Conservation (phyloP, 805 yeast genomes). For the Dipodascus geniculatus region DNA sequence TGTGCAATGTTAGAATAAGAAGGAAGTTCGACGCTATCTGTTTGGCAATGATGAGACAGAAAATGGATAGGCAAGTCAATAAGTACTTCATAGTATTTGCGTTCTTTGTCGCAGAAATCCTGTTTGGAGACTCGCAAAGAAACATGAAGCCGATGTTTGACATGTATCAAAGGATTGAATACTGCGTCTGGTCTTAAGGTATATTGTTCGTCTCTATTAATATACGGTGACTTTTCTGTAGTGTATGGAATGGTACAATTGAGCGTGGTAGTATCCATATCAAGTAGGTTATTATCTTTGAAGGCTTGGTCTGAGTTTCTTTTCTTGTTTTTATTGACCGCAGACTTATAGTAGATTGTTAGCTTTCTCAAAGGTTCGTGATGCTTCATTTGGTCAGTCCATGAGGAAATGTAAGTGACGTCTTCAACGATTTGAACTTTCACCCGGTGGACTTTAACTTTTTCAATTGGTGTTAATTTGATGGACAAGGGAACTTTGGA, state of each 20-base stretch:
- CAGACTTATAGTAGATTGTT: neutral
- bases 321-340: neutral
- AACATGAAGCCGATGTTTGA: slow-evolving; percentile 4
- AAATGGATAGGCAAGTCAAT: slow-evolving; percentile 6
- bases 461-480: slow-evolving; percentile 61
- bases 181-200: neutral
- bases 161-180: neutral
- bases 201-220: neutral
- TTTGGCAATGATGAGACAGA: neutral
- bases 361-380: slow-evolving; percentile 12
- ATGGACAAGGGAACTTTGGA: slow-evolving; percentile 66
- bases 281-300: neutral
- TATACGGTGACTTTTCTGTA: neutral
- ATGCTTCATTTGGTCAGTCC: slow-evolving; percentile 16
- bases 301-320: neutral
- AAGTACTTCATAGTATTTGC: slow-evolving; percentile 9
- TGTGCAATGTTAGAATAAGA: neutral
- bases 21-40: slow-evolving; percentile 2
- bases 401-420: slow-evolving; percentile 18
- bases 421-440: slow-evolving; percentile 16
- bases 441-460: slow-evolving; percentile 56
- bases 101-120: slow-evolving; percentile 3
- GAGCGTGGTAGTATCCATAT: neutral
- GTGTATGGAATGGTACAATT: neutral
- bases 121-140: slow-evolving; percentile 8